Evolutionary conservation across 2,329 filamentous ascomycete species (phyloP).

Genomic region (Microcyclosporella mali): DNA sequence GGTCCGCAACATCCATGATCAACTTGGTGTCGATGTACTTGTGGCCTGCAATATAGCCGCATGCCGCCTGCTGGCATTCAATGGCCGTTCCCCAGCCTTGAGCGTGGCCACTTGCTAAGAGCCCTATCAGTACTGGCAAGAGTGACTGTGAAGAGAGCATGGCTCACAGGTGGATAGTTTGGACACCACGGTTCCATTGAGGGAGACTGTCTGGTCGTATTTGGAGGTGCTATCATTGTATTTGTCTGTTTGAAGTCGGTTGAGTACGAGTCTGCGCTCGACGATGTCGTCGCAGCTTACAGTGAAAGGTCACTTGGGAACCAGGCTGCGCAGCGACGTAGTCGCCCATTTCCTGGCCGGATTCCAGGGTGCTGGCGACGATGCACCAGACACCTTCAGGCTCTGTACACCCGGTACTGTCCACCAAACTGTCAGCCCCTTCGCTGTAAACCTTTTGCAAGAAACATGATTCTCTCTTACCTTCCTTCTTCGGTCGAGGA

Average conservation of each 20-base stretch:
- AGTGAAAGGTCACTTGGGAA: constrained; percentile 40
- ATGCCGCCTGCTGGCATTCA: constrained; percentile 29
- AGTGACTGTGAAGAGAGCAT: no score
- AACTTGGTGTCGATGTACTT: constrained; percentile 39
- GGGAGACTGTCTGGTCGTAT: constrained; percentile 30
- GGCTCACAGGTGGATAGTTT: constrained; percentile 41
- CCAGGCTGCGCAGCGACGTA: constrained; percentile 15
- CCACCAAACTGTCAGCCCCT: no score
- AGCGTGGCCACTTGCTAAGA: constrained; percentile 4
- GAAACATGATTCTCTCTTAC: no score
- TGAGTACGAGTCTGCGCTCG: neutral
- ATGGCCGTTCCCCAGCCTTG: constrained; percentile 9
- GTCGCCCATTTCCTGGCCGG: constrained; percentile 15
- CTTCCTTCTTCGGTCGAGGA: constrained; percentile 7
- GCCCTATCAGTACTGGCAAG: neutral
- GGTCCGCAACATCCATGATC: constrained; percentile 31
- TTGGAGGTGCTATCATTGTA: constrained; percentile 36
- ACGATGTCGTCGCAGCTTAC: constrained; percentile 19
- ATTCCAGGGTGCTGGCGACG: constrained; percentile 40
- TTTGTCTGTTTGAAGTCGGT: no score
- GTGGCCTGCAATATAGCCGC: constrained; percentile 39
- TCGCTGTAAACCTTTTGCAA: no score
- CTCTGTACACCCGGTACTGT: constrained; percentile 9
- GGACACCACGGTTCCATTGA: constrained; percentile 36
- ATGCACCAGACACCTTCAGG: constrained; percentile 35